Conservation (phyloP, 768 basidiomycete genomes). For the Brasilioporus rufonigricans region DNA sequence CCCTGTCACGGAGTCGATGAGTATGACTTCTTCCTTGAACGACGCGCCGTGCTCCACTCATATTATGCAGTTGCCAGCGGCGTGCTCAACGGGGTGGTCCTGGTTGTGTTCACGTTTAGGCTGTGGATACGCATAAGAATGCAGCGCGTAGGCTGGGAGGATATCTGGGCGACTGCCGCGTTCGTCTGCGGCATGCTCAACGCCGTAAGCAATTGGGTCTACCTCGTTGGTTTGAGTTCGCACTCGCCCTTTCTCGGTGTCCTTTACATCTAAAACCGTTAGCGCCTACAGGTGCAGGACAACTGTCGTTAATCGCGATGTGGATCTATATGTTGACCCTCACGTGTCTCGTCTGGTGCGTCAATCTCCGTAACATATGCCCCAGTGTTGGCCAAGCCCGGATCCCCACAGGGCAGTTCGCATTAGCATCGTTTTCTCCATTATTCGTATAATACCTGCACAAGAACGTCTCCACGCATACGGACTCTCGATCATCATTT, state of each 20-base stretch:
- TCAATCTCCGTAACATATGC: neutral
- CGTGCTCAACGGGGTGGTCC: conserved; percentile 1
- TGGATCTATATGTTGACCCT: conserved; percentile 18
- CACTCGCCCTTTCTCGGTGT: neutral
- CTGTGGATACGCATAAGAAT: conserved; percentile 21
- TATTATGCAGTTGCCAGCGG: conserved; percentile 1
- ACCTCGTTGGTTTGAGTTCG: conserved; percentile 2
- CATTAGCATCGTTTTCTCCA: conserved; percentile 19
- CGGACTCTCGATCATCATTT: conserved; percentile 1
- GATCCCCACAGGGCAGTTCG: conserved; percentile 16
- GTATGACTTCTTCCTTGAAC: neutral
- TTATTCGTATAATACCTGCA: conserved; percentile 16
- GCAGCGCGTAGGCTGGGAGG: conserved; percentile 21
- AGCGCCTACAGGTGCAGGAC: neutral
- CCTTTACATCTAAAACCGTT: neutral
- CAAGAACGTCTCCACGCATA: conserved; percentile 8
- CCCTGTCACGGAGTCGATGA: neutral
- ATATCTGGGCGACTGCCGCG: conserved; percentile 18
- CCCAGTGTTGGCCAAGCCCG: neutral
- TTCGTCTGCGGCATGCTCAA: conserved; percentile 11
- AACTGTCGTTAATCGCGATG: neutral
- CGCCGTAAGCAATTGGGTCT: conserved; percentile 9
- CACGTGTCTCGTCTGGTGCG: conserved; percentile 15
- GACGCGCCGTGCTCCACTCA: neutral
- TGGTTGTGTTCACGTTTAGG: conserved; percentile 16